Evolutionary conservation across 352 stramenopile species (phyloP).

Genomic region (Peronospora destructor): DNA sequence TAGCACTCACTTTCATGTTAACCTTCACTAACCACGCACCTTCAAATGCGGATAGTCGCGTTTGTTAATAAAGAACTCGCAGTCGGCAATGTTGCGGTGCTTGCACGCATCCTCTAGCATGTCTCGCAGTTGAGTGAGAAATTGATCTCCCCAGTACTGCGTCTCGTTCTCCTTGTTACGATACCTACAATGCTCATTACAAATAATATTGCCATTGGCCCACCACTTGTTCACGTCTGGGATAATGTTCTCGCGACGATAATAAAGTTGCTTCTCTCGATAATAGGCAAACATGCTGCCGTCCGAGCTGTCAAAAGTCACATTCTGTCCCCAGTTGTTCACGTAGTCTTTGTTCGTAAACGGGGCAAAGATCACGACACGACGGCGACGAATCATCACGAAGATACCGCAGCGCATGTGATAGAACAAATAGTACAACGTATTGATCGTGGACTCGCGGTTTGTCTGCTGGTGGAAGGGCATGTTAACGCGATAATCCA

Average conservation of each 20-base stretch:
- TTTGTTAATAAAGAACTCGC: slow-evolving; percentile 99
- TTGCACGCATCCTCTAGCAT: slow-evolving; percentile 96
- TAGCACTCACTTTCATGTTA: not conserved
- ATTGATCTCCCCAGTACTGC: slow-evolving; percentile 97
- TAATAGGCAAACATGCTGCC: slow-evolving; percentile 90
- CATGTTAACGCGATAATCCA: slow-evolving; percentile 86
- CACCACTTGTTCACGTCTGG: slow-evolving; percentile 91
- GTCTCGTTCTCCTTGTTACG: slow-evolving; percentile 86
- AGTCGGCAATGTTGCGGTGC: slow-evolving; percentile 92
- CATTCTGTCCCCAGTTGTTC: slow-evolving; percentile 93
- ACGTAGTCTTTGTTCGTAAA: slow-evolving; percentile 96
- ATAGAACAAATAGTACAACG: slow-evolving; percentile 96
- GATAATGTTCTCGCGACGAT: slow-evolving; percentile 78
- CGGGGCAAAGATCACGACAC: slow-evolving; percentile 94
- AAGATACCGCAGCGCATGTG: slow-evolving; percentile 98
- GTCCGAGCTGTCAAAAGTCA: slow-evolving; percentile 88
- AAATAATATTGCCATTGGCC: slow-evolving; percentile 99
- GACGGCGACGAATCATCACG: slow-evolving; percentile 94
- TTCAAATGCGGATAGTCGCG: slow-evolving; percentile 98
- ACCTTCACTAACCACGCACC: slow-evolving; percentile 26
- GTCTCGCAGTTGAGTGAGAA: slow-evolving; percentile 93
- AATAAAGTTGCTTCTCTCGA: slow-evolving; percentile 73
- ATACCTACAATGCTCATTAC: slow-evolving; percentile 91
- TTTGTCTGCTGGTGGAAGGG: slow-evolving; percentile 89
- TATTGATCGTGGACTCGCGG: slow-evolving; percentile 89